Evolutionary conservation across 805 yeast species (phyloP).

Genomic region (Komagataella ulmi): DNA sequence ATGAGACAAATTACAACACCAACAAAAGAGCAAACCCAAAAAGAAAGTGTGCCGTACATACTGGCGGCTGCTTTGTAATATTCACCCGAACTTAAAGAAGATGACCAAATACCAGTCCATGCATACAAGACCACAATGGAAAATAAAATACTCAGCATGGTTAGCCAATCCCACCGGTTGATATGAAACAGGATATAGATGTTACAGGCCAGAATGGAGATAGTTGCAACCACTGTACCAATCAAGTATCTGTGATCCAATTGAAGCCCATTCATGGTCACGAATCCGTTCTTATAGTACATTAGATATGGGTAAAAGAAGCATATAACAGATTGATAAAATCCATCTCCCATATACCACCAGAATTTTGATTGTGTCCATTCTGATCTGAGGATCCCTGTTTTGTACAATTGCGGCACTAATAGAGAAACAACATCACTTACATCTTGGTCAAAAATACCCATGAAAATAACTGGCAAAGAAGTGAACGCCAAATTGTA

Average conservation of each 20-base stretch:
- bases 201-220: conserved; percentile 58
- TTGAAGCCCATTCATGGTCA: conserved; percentile 37
- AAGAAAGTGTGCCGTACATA: conserved; percentile 44
- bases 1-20: conserved; percentile 52
- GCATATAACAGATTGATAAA: conserved; percentile 60
- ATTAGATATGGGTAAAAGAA: conserved; percentile 63
- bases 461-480: conserved; percentile 65
- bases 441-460: conserved; percentile 74
- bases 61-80: conserved; percentile 56
- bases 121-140: conserved; percentile 50
- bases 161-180: conserved; percentile 74
- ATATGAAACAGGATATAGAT: conserved; percentile 53
- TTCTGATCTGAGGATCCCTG: conserved; percentile 61
- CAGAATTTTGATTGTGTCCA: conserved; percentile 59
- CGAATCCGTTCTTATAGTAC: conserved; percentile 27
- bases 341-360: conserved; percentile 66
- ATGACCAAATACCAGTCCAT: conserved; percentile 78
- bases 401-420: conserved; percentile 63
- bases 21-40: conserved; percentile 56
- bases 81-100: conserved; percentile 37
- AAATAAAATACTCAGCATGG: conserved; percentile 36
- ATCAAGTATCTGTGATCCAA: conserved; percentile 64
- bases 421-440: conserved; percentile 51
- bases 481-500: conserved; percentile 78
- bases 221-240: conserved; percentile 54